Conservation (phyloP, 2,329 filamentous ascomycete genomes). For the Verticillium longisporum region DNA sequence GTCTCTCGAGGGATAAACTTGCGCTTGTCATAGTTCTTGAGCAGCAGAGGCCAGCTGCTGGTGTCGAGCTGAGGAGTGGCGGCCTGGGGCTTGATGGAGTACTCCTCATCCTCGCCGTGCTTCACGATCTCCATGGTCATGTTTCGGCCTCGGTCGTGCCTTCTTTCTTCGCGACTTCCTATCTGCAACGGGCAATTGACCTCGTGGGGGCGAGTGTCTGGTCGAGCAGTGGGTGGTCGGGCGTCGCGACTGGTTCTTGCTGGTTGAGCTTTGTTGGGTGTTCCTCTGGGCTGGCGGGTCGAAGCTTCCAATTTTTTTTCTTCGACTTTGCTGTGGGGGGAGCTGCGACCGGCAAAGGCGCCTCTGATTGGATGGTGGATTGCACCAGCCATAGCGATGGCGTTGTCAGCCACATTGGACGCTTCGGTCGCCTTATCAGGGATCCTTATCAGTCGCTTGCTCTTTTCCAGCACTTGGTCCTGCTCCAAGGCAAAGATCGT, state of each 20-base stretch:
- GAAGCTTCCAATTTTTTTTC: constrained; percentile 25
- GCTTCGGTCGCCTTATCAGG: background rate
- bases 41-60: constrained; percentile 83
- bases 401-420: background rate
- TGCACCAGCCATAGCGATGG: constrained; percentile 7
- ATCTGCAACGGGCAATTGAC: constrained; percentile 17
- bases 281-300: background rate
- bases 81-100: constrained; percentile 88
- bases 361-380: background rate
- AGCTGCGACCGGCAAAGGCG: constrained; percentile 18
- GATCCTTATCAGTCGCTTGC: background rate
- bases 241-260: background rate
- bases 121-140: constrained; percentile 44
- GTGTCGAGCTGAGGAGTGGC: constrained; percentile 73
- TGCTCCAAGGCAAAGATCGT: too few species aligned
- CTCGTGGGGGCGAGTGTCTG: constrained; percentile 10
- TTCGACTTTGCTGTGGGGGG: constrained; percentile 20
- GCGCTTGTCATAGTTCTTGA: constrained; percentile 95
- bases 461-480: background rate
- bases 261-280: background rate
- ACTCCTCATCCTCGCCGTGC: constrained; percentile 55
- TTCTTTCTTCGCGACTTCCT: constrained; percentile 1
- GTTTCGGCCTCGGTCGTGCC: constrained; percentile 8
- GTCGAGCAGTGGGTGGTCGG: background rate
- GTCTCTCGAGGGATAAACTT: constrained; percentile 31